These are phyloP conservation scores for Passalora sequoiae DNA, from an alignment of 2,329 filamentous ascomycete genomes.

Conservation along the genomic window DNA sequence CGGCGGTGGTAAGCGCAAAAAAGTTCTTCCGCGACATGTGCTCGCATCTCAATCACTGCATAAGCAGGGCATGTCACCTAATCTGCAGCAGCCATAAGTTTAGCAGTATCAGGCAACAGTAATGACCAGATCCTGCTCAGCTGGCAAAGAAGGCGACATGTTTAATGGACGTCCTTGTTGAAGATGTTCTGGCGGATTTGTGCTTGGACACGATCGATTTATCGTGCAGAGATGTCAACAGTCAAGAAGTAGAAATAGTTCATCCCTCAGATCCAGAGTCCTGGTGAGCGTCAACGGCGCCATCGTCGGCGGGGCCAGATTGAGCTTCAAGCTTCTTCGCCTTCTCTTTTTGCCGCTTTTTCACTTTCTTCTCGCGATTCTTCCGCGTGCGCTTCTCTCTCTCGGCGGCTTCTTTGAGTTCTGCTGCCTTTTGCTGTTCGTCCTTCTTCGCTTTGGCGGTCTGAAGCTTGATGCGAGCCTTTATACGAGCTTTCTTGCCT, in stretches of 20 bases:
- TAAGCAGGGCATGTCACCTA: constrained; percentile 20
- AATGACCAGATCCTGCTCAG: constrained; percentile 26
- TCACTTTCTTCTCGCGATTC: constrained; percentile 36
- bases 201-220: constrained; percentile 20
- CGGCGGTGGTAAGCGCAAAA: too few relatives aligned
- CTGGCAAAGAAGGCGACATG: constrained; percentile 23
- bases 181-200: constrained; percentile 23
- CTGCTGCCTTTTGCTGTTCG: constrained; percentile 22
- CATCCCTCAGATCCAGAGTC: neutral
- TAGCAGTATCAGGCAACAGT: too few relatives aligned
- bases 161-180: constrained; percentile 25
- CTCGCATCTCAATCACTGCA: constrained; percentile 31
- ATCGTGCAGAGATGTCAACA: constrained; percentile 12
- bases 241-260: constrained; percentile 6
- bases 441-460: constrained; percentile 21
- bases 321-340: constrained; percentile 28
- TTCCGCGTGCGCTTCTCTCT: constrained; percentile 31
- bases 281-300: neutral
- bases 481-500: constrained; percentile 32
- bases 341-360: constrained; percentile 33
- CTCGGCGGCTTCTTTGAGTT: constrained; percentile 28
- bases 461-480: constrained; percentile 24
- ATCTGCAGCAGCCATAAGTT: constrained; percentile 27
- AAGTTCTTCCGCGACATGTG: constrained; percentile 31
- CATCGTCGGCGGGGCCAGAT: neutral